These are phyloP conservation scores for Crithidia acanthocephali DNA, from an alignment of 208 protist genomes.

Conservation along the genomic window DNA sequence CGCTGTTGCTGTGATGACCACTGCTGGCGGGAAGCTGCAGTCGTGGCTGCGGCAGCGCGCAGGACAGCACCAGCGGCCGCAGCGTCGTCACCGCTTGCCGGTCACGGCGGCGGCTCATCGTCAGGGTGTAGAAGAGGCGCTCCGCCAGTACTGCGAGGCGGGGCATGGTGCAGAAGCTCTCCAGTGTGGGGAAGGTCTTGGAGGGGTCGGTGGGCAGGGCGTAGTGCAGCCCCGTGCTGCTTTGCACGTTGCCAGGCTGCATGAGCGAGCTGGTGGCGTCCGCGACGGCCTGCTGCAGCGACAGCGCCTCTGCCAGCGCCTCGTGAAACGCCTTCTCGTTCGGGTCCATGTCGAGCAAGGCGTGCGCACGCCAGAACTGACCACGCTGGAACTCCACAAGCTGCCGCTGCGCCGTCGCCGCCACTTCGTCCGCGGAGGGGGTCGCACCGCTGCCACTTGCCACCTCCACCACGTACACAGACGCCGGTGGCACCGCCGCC, in stretches of 20 bases:
- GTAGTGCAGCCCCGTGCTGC: slow-evolving; percentile 84
- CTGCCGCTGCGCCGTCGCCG: slow-evolving; percentile 26
- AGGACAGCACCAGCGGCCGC: slow-evolving; percentile 78
- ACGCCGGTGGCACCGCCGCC: slow-evolving; percentile 44
- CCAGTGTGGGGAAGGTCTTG: slow-evolving; percentile 66
- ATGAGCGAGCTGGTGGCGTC: slow-evolving; percentile 78
- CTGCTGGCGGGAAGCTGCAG: neutral
- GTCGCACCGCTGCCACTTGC: neutral
- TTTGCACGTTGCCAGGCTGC: slow-evolving; percentile 86
- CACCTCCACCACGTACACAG: slow-evolving; percentile 39
- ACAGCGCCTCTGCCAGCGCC: slow-evolving; percentile 63
- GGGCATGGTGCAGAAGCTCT: slow-evolving; percentile 72
- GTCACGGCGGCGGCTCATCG: slow-evolving; percentile 68
- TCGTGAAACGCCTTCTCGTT: slow-evolving; percentile 64
- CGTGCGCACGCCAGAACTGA: slow-evolving; percentile 82
- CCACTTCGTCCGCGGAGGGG: slow-evolving; percentile 19
- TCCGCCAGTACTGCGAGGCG: slow-evolving; percentile 65
- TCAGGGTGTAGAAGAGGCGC: slow-evolving; percentile 70
- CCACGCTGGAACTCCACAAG: slow-evolving; percentile 64
- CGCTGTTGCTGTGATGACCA: neutral
- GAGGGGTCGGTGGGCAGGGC: slow-evolving; percentile 63
- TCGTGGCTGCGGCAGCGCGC: slow-evolving; percentile 44
- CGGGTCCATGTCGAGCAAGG: slow-evolving; percentile 80
- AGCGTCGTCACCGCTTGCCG: slow-evolving; percentile 45
- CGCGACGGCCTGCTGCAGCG: slow-evolving; percentile 66